Evolutionary conservation across 2,329 filamentous ascomycete species (phyloP).

Genomic region (Scytalidium lignicola): DNA sequence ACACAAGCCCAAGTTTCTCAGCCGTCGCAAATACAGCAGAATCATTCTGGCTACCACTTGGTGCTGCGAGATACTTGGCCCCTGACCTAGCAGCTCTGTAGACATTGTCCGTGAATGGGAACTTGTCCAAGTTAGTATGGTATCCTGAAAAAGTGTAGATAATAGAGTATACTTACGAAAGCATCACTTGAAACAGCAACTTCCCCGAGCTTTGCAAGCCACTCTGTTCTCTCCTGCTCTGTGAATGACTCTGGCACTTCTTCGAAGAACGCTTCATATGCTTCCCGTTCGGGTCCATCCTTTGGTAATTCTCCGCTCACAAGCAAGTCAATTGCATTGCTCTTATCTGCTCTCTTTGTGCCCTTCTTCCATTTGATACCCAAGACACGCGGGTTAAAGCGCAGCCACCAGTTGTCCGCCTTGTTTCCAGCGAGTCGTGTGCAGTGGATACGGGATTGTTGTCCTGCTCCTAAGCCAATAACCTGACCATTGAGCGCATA

Average conservation of each 20-base stretch:
- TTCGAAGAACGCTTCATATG: slow-evolving; percentile 87
- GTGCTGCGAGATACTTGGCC: slow-evolving; percentile 92
- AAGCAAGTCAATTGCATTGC: slow-evolving; percentile 93
- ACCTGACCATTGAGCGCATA: slow-evolving; percentile 93
- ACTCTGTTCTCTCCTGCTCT: slow-evolving; percentile 75
- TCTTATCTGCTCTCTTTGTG: slow-evolving; percentile 94
- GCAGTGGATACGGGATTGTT: slow-evolving; percentile 98
- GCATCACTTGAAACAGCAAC: slow-evolving; percentile 92
- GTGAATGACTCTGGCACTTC: slow-evolving; percentile 81
- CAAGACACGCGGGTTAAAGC: slow-evolving; percentile 87
- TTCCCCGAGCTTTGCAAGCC: slow-evolving; percentile 74
- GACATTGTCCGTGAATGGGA: slow-evolving; percentile 98
- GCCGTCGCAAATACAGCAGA: slow-evolving; percentile 78
- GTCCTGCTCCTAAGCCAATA: slow-evolving; percentile 88
- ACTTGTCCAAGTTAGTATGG: slow-evolving; percentile 44
- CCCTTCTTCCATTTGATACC: slow-evolving; percentile 96
- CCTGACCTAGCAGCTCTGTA: slow-evolving; percentile 86
- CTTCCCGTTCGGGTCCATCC: slow-evolving; percentile 74
- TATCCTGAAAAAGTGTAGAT: not conserved
- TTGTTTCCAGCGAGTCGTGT: slow-evolving; percentile 96
- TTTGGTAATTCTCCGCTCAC: slow-evolving; percentile 86
- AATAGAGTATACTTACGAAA: slow-evolving; percentile 61
- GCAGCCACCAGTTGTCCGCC: slow-evolving; percentile 99
- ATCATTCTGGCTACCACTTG: slow-evolving; percentile 85
- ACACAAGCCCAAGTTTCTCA: slow-evolving; percentile 86